Evolutionary conservation across 768 basidiomycete species (phyloP), one percentile per base, ranked within the genome.

Genomic region (Paxillus involutus): DNA sequence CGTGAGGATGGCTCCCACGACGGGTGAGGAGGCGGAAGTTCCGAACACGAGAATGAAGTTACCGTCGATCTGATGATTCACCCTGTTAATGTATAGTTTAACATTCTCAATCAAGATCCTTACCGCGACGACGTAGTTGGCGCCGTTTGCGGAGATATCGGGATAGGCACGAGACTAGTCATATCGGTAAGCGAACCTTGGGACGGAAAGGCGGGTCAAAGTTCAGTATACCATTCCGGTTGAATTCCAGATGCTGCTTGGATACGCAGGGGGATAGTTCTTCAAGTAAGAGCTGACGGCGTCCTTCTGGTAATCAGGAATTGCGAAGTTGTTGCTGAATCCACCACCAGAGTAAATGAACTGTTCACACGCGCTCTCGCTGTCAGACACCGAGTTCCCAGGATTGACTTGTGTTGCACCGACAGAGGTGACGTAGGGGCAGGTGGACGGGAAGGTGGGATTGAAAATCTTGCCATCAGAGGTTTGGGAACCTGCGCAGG

Each of bases 381-480:
- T 68, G 36, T 80, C 77, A 26, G 59, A 63, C 0, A 82, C 74
- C 1, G 72, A 76, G 10, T 75, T 71, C n/a, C 72, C 72, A 1
- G 72, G 71, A 32, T 73, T 75, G 47, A 82, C 55, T 51, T 82
- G 80, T 5, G 80, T 82, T 0, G 88, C 89, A 4, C 85, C 89
- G 3, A 91, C 80, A 3, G 82, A 41, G 14, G 87, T 88, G n/a
- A 89, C 79, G 51, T 74, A 89, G 3, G 86, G 86, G 60, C 85
- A 88, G 29, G 68, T 63, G 21, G 63, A 56, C 8, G 80, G 80
- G 63, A 80, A 80, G 10, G 44, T 50, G 9, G 86, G 85, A 53
- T 82, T 81, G 75, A 88, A 87, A 14, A 77, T 75, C 3, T 64
- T 79, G 37, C 83, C 84, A 49, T 76, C 67, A 41, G 74, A 71